These are phyloP conservation scores for Mycogone perniciosa DNA, from an alignment of 2,329 filamentous ascomycete species.

Conservation along the genomic window DNA sequence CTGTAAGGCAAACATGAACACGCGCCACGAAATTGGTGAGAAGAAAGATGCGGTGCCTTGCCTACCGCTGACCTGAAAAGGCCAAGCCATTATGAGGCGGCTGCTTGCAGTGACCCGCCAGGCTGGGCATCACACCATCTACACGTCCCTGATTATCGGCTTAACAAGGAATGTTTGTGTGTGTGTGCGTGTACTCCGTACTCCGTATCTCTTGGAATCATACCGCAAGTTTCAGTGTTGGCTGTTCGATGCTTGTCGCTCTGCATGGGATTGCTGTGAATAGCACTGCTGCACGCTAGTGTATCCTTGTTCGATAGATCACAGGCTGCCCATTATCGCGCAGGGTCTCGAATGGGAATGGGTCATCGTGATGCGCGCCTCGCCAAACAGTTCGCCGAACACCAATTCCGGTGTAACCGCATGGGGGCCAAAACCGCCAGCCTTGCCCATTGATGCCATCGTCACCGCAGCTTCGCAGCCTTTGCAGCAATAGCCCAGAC, in stretches of 20 bases:
- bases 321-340: neutral
- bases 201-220: no score
- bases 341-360: neutral
- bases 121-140: neutral
- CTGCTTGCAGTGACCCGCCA: conserved; percentile 2
- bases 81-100: neutral
- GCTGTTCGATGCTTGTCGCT: no score
- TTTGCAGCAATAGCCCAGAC: conserved; percentile 5
- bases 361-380: neutral
- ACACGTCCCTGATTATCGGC: neutral
- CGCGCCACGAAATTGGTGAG: conserved; percentile 4
- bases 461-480: neutral
- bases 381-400: neutral
- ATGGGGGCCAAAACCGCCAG: no score
- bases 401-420: no score
- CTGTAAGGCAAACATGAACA: no score
- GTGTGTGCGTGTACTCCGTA: no score
- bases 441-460: no score
- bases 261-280: no score
- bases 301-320: neutral
- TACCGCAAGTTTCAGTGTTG: no score
- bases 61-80: neutral
- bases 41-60: conserved; percentile 1
- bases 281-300: neutral
- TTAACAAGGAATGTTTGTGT: no score